A percentile compares a stretch with the other conserved stretches of the same genome.
These are phyloP conservation scores for Moniliella sp. DNA, from an alignment of 1,284 basidiomycete genomes.

Conservation along the genomic window DNA sequence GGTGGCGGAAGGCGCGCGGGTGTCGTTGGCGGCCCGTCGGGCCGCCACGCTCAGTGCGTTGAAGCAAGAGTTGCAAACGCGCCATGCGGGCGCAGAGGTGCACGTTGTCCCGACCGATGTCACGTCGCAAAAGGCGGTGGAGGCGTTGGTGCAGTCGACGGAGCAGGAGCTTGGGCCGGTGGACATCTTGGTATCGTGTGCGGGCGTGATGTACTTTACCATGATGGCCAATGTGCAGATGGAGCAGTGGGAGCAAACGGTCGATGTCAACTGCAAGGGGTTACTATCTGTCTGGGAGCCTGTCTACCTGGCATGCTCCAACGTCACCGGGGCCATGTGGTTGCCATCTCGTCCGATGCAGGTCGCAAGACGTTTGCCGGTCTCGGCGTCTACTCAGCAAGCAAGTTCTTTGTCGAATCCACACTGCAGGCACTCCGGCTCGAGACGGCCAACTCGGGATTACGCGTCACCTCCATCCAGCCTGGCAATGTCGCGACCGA, in stretches of 20 bases:
- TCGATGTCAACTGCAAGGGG: slow-evolving; percentile 33
- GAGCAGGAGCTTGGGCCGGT: too few relatives aligned
- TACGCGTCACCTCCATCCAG: slow-evolving; percentile 23
- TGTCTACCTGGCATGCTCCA: slow-evolving; percentile 16
- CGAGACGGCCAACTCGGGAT: slow-evolving; percentile 22
- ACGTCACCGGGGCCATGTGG: slow-evolving; percentile 21
- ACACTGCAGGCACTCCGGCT: slow-evolving; percentile 26
- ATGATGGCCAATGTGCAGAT: too few relatives aligned
- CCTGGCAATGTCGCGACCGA: slow-evolving; percentile 29
- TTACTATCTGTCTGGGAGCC: slow-evolving; percentile 19
- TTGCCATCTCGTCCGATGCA: slow-evolving; percentile 31
- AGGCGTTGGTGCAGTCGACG: slow-evolving; percentile 17
- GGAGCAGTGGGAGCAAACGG: slow-evolving; percentile 31
- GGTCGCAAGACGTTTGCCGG: slow-evolving; percentile 30
- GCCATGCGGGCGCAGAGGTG: too few relatives aligned
- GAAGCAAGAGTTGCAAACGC: too few relatives aligned
- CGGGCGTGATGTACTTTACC: too few relatives aligned
- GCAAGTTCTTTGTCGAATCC: slow-evolving; percentile 31
- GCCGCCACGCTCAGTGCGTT: too few relatives aligned
- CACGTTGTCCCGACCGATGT: too few relatives aligned
- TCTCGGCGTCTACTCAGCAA: slow-evolving; percentile 27
- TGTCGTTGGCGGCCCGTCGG: too few relatives aligned
- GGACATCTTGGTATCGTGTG: too few relatives aligned
- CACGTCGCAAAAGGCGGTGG: too few relatives aligned
- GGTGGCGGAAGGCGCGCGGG: too few relatives aligned